Conservation (phyloP, 1,284 basidiomycete species). For the Chalciporus sp. region DNA sequence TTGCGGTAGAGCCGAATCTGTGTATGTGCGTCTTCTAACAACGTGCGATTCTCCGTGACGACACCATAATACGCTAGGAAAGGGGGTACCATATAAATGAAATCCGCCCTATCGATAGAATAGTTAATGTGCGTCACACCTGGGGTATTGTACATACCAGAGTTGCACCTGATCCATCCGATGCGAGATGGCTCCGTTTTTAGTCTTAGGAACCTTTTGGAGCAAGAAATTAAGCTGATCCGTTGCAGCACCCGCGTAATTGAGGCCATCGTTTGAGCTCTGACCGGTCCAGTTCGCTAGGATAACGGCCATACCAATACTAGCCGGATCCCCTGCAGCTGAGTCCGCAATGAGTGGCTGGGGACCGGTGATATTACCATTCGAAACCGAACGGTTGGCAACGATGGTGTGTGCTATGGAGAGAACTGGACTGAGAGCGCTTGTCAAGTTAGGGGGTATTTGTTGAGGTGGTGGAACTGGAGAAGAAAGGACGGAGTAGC, state of each 20-base stretch:
- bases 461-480: conserved; percentile 45
- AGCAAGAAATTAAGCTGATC: conserved; percentile 77
- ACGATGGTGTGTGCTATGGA: conserved; percentile 61
- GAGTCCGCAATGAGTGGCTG: conserved; percentile 55
- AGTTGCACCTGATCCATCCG: conserved; percentile 65
- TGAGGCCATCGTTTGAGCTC: conserved; percentile 38
- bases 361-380: conserved; percentile 44
- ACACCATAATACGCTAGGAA: conserved; percentile 91
- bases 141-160: conserved; percentile 49
- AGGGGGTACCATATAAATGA: conserved; percentile 88
- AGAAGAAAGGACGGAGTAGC: conserved; percentile 51
- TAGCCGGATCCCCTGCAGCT: conserved; percentile 81
- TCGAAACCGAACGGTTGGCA: conserved; percentile 42
- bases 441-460: conserved; percentile 38
- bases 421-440: conserved; percentile 55
- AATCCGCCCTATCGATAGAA: conserved; percentile 61
- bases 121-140: neutral
- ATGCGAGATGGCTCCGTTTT: conserved; percentile 84
- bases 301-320: conserved; percentile 78
- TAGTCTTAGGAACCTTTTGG: conserved; percentile 63
- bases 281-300: conserved; percentile 74
- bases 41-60: conserved; percentile 62
- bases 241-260: conserved; percentile 68
- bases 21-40: conserved; percentile 72
- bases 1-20: conserved; percentile 82